Evolutionary conservation across 164 flowering plant species (phyloP), one percentile per base, ranked within the genome.

Genomic region (Nymphaea thermarum): DNA sequence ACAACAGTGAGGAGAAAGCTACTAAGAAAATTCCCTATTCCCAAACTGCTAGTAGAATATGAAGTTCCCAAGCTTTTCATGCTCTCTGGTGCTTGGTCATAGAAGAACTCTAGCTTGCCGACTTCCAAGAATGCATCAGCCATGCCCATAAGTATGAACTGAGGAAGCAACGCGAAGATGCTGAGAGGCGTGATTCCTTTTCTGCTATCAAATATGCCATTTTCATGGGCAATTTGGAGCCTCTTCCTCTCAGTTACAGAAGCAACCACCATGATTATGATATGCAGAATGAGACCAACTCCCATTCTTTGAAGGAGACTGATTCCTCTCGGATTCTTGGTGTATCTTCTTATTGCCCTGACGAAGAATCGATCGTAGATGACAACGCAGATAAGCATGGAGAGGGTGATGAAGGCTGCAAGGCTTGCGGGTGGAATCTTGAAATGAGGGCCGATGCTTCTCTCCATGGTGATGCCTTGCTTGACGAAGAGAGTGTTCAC

Each of bases 401-500:
- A 82, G 3, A 83, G 10, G 14, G 87, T 84, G 0, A 82, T 65
- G 4, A 87, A 67, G 0, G 78, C 68, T 36, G 45, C 71, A 4
- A 87, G 66, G 16, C 87, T 76, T 41, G 90, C 90, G 2, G 87
- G 75, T 1, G 90, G 88, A 70, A 87, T 80, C 4, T 65, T 55
- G 47, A 87, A 81, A n/a, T 63, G 59, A 16, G 61, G 18, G 11
- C 76, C 78, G 6, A 87, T 70, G 16, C 60, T 25, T 63, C 85
- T 62, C 70, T 85, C 67, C 60, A 85, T 6, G 3, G 78, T 77
- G n/a, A 70, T 72, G 3, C 80, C 82, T 71, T 86, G 88, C 72
- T 86, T 86, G 78, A 86, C 77, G 78, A 86, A 86, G 73, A 86
- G 82, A 43, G 91, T 86, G 63, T 85, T 43, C n/a, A 80, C 45